Base-by-base conservation (phyloP, 352 stramenopile genomes). In the Globisporangium perplexum region DNA sequence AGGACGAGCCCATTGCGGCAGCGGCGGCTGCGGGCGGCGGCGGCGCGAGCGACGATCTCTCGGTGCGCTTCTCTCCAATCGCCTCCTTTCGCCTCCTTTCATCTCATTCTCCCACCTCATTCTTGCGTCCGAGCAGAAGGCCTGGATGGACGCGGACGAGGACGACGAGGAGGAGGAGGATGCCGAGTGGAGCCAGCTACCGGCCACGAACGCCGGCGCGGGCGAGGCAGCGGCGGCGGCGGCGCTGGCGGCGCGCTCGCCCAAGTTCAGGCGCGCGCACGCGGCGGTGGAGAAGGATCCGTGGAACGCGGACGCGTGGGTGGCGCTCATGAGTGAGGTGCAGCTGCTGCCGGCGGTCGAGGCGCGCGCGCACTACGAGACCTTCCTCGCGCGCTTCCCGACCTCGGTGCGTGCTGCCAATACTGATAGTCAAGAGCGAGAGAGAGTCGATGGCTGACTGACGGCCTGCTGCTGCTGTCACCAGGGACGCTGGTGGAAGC, bases 131-230 rank as follows among this genome's bases (percentile, higher is more conserved):
- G 24, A 43, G 48, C 55, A 90, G 78, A 82, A 71, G 52, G 65
- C 81, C 58, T 88, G 80, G 77, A 93, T 89, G 78, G 71, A 87
- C 33, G 72, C 64, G 20, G 78, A 86, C 50, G 76, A 86, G 28
- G 82, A 85, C 7, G 76, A 89, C 54, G 82, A 93, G 38, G 83
- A 93, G 54, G 83, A 93, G 39, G 81, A 91, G 47, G 83, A 93
- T 55, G 81, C 80, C 2, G 80, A 90, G 30, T 73, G 83, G 71
- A 83, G 64, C 23, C 74, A 88, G 41, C 50, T 93, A 30, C 61
- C 65, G 7, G 33, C 33, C 14, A 6, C 33, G 14, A 39, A 39
- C 33, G 33, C 33, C 11, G 12, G 33, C 33, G 12, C 33, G 33
- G 12, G 33, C 33, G 12, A 11, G 12, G 26, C 23, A 2, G 38